These are phyloP conservation scores for Hyaloscypha finlandica DNA, from an alignment of 495 filamentous ascomycete species.

Conservation along the genomic window DNA sequence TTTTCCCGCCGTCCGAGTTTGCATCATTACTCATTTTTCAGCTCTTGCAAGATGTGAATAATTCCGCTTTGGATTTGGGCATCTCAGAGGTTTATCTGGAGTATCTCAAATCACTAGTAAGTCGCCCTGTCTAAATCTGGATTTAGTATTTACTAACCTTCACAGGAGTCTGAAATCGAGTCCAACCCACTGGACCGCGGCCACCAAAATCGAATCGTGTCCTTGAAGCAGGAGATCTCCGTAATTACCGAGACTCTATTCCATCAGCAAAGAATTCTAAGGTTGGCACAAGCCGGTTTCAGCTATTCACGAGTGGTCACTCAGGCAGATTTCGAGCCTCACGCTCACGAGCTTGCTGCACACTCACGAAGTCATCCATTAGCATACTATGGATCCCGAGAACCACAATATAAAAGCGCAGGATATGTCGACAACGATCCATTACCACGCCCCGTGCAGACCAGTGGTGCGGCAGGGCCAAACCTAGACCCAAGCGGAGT, in stretches of 20 bases:
- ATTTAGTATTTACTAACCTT: slow-evolving; percentile 17
- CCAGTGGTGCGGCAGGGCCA: too few relatives aligned
- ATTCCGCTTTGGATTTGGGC: slow-evolving; percentile 13
- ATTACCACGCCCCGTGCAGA: too few relatives aligned
- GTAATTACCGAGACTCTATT: slow-evolving; percentile 38
- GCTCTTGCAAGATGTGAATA: slow-evolving; percentile 37
- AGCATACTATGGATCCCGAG: too few relatives aligned
- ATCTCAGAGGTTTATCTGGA: slow-evolving; percentile 34
- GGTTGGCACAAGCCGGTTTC: not conserved
- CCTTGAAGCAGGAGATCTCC: slow-evolving; percentile 42
- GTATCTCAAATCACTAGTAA: slow-evolving; percentile 36
- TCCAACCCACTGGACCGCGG: slow-evolving; percentile 35
- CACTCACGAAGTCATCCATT: too few relatives aligned
- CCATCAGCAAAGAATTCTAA: slow-evolving; percentile 17
- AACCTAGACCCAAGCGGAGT: slow-evolving; percentile 30
- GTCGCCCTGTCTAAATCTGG: not conserved
- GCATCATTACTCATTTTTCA: slow-evolving; percentile 38
- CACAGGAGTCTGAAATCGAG: slow-evolving; percentile 37
- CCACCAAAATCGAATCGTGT: slow-evolving; percentile 40
- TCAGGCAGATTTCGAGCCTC: too few relatives aligned
- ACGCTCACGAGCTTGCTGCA: too few relatives aligned
- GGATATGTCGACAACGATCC: too few relatives aligned
- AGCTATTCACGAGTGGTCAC: too few relatives aligned
- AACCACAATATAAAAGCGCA: too few relatives aligned
- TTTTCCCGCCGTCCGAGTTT: slow-evolving; percentile 40